Conservation (phyloP, 2,329 filamentous ascomycete genomes). For the Fonsecaea monophora region DNA sequence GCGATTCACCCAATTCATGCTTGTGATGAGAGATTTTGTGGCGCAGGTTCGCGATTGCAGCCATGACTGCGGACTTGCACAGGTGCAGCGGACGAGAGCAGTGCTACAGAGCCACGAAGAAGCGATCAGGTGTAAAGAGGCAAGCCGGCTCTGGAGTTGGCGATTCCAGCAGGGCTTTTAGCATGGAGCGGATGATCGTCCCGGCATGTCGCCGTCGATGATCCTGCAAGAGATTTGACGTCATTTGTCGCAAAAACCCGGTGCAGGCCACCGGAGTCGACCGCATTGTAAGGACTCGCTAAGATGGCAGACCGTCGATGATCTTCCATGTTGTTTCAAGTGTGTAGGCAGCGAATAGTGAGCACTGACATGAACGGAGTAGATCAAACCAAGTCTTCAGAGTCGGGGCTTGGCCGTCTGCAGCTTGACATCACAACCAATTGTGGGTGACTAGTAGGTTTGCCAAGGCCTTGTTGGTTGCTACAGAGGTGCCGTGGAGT, state of each 20-base stretch:
- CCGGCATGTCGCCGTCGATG: background rate
- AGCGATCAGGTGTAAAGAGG: background rate
- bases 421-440: background rate
- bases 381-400: background rate
- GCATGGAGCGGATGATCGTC: background rate
- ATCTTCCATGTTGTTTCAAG: background rate
- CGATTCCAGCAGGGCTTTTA: background rate
- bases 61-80: slow-evolving; percentile 19
- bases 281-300: slow-evolving; percentile 1
- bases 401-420: background rate
- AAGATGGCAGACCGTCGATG: background rate
- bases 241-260: background rate
- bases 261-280: background rate
- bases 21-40: slow-evolving; percentile 23
- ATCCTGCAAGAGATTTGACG: background rate
- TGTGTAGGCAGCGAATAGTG: background rate
- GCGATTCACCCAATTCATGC: slow-evolving; percentile 19
- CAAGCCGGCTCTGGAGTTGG: background rate
- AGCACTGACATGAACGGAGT: slow-evolving; percentile 7
- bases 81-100: background rate
- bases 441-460: too few species aligned
- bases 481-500: too few species aligned
- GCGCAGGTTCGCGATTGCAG: slow-evolving; percentile 11
- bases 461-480: too few species aligned
- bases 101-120: background rate